Evolutionary conservation across 1,139 yeast species (phyloP).

Genomic region (Pichia sp.): DNA sequence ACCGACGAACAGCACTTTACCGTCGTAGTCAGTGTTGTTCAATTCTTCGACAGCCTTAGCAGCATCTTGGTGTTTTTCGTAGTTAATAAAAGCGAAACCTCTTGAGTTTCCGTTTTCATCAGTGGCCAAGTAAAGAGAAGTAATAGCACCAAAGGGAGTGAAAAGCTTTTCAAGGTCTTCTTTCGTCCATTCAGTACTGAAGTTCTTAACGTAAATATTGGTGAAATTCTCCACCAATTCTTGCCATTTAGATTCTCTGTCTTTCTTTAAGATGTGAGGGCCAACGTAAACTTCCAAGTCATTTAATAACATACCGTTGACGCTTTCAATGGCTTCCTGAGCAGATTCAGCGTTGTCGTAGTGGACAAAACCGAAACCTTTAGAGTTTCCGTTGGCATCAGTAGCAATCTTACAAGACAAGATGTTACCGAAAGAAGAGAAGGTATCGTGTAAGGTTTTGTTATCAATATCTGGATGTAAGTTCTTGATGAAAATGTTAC

Average conservation of each 20-base stretch:
- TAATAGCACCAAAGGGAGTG: constrained; percentile 70
- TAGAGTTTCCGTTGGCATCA: constrained; percentile 87
- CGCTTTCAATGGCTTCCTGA: constrained; percentile 91
- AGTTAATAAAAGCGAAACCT: constrained; percentile 97
- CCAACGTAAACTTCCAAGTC: constrained; percentile 97
- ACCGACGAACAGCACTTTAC: constrained; percentile 88
- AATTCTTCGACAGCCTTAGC: constrained; percentile 87
- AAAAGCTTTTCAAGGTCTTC: constrained; percentile 75
- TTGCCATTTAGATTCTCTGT: constrained; percentile 92
- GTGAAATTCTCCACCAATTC: constrained; percentile 92
- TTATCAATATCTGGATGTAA: constrained; percentile 97
- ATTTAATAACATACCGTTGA: constrained; percentile 97
- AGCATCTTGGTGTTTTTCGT: constrained; percentile 82
- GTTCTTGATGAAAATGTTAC: constrained; percentile 97
- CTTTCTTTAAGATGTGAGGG: constrained; percentile 88
- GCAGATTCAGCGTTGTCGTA: constrained; percentile 94
- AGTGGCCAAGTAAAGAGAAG: constrained; percentile 78
- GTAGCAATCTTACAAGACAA: constrained; percentile 97
- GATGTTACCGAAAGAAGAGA: constrained; percentile 94
- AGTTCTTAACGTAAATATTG: constrained; percentile 91
- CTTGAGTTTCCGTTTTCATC: constrained; percentile 87
- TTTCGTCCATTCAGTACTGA: constrained; percentile 66
- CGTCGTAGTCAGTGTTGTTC: constrained; percentile 81
- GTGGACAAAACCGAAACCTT: constrained; percentile 97
- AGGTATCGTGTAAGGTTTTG: constrained; percentile 97